Evolutionary conservation across 2,329 filamentous ascomycete species (phyloP), one percentile per base, ranked within the genome.

Genomic region (Zarea fungicola): DNA sequence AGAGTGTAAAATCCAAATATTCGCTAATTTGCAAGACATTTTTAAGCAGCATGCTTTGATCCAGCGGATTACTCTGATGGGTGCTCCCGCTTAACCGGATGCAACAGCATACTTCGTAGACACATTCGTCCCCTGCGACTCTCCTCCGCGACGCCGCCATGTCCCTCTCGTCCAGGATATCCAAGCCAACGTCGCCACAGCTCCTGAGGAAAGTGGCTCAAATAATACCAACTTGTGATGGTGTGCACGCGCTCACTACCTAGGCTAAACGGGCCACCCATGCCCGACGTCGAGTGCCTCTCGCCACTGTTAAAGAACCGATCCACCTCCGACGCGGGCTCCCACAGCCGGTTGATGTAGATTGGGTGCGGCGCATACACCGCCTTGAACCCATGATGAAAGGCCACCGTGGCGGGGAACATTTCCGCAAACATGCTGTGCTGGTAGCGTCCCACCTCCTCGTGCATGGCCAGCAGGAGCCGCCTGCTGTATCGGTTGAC

Each of bases 191-290:
- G 75, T 43, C 85, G 76, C 80, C 88, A 95, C 56, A 95, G 62
- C 16, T 84, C 78, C 5, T 83, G 78, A 1, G 87, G 81, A 60
- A 93, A 95, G 39, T 83, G 78, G 18, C 83, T 83, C 57, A 89
- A 85, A 66, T 89, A 95, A 65, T 92, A 95, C 87, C 87, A 95
- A 37, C 78, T 89, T 37, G 84, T 84, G 13, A 89, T 87, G 57
- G 80, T 80, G 69, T 92, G 89, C 65, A 90, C 90, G 63, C 89
- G 86, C 66, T 95, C 89, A 45, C 89, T 83, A 54, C 80, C 76
- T 21, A 76, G 59, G 48, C 84, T 81, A 56, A 85, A 89, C 6
- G 86, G 77, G 26, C 81, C 84, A 28, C 84, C 81, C 22, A 73
- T 70, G 1, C 85, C 80, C 7, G 83, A 79, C 0, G 82, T 77